Percentiles rank a stretch among this genome's conserved stretches.
These are phyloP conservation scores for Eimeria necatrix DNA, from an alignment of 169 alveolate genomes.

Conservation along the genomic window DNA sequence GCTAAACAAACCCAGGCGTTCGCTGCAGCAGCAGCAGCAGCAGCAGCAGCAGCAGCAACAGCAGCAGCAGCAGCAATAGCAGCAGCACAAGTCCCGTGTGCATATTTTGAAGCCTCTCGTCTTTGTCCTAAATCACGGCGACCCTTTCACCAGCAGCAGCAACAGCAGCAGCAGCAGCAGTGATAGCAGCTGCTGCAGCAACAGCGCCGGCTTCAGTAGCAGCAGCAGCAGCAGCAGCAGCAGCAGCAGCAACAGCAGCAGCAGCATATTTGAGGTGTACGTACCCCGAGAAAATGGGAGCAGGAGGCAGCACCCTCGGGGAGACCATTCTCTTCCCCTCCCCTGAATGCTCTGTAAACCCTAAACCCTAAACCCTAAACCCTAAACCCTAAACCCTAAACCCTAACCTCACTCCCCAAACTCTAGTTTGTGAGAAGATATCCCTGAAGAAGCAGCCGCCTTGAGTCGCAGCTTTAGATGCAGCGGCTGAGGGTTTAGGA, in stretches of 20 bases:
- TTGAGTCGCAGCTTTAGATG: background rate
- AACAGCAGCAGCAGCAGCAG: background rate
- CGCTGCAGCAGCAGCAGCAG: background rate
- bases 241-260: background rate
- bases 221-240: background rate
- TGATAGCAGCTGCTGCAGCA: background rate
- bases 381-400: background rate
- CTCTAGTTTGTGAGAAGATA: background rate
- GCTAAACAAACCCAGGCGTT: background rate
- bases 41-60: no score
- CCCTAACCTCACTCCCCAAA: no score
- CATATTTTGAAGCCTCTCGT: background rate
- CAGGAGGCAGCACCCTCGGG: conserved; percentile 38
- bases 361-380: background rate
- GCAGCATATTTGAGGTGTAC: background rate
- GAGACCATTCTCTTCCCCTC: conserved; percentile 76
- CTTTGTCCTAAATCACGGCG: background rate
- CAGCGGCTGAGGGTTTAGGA: background rate
- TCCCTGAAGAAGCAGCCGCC: background rate
- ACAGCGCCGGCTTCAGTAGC: no score
- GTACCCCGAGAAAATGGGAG: conserved; percentile 14
- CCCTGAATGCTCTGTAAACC: conserved; percentile 26
- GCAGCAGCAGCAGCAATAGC: background rate
- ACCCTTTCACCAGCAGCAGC: background rate
- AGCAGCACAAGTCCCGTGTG: background rate